Conservation (phyloP, 306 rosid genomes). For the Inga oerstediana region DNA sequence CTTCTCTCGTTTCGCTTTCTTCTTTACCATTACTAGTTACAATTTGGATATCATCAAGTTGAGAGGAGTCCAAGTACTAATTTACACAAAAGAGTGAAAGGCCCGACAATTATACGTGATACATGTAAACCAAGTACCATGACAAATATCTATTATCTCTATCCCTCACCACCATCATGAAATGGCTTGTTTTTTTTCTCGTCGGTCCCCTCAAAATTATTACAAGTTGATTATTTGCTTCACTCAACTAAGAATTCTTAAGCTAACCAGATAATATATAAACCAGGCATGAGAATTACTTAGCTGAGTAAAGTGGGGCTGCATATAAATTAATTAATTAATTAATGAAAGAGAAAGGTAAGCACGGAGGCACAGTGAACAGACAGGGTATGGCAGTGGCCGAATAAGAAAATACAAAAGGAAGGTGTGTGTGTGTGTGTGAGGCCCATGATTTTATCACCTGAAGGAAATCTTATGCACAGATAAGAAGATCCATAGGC, state of each 20-base stretch:
- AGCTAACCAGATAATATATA: slow-evolving; percentile 15
- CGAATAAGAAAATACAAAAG: slow-evolving; percentile 32
- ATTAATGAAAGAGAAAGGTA: slow-evolving; percentile 10
- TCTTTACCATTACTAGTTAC: background rate
- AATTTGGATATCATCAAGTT: background rate
- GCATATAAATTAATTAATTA: background rate
- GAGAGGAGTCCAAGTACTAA: background rate
- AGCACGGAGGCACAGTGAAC: slow-evolving; percentile 22
- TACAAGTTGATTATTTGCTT: background rate
- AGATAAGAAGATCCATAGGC: slow-evolving; percentile 65
- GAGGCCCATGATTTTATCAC: slow-evolving; percentile 73
- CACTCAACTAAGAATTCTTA: background rate
- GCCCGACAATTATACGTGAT: background rate
- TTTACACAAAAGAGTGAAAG: background rate
- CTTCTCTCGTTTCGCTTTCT: background rate
- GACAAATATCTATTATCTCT: background rate
- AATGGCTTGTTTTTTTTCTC: background rate
- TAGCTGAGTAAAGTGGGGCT: background rate
- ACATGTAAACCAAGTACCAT: background rate
- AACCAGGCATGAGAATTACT: slow-evolving; percentile 24
- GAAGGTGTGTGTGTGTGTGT: background rate
- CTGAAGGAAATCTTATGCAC: slow-evolving; percentile 72
- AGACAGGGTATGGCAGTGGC: slow-evolving; percentile 38
- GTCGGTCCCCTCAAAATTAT: background rate
- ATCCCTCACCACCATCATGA: slow-evolving; percentile 22